phyloP scores from a whole-genome alignment of 2,329 filamentous ascomycete species.

The Aciculosporium take region DNA sequence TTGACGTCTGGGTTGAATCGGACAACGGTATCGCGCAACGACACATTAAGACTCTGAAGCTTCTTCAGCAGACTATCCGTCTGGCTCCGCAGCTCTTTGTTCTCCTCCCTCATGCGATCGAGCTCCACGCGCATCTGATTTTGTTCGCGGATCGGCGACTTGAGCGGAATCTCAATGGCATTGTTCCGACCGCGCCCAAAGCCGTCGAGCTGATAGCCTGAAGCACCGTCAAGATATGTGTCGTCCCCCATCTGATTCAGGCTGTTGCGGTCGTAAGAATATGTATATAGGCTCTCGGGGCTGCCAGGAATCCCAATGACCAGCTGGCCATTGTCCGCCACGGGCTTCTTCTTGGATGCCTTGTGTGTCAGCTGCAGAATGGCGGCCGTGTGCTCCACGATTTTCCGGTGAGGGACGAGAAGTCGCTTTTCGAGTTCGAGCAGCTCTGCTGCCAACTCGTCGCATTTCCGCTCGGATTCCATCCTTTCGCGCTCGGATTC shows the following conservation, averaged over 20 bases:
- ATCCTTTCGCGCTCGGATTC: constrained; percentile 62
- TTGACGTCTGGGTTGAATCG: constrained; percentile 44
- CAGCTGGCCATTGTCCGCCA: constrained; percentile 26
- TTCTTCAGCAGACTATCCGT: constrained; percentile 28
- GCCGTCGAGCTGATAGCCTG: constrained; percentile 56
- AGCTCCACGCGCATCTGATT: constrained; percentile 34
- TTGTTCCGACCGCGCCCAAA: constrained; percentile 34
- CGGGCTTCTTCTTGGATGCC: constrained; percentile 44
- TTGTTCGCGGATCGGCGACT: constrained; percentile 41
- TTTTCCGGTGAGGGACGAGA: constrained; percentile 57
- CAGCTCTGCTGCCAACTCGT: constrained; percentile 69
- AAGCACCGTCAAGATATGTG: constrained; percentile 62
- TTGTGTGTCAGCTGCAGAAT: constrained; percentile 85
- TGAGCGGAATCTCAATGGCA: constrained; percentile 42
- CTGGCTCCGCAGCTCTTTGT: constrained; percentile 21
- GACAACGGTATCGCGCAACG: constrained; percentile 52
- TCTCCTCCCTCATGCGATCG: constrained; percentile 33
- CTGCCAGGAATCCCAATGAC: constrained; percentile 54
- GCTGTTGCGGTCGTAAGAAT: constrained; percentile 46
- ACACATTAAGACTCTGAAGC: constrained; percentile 52
- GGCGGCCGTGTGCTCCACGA: constrained; percentile 83
- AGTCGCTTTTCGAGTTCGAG: constrained; percentile 65
- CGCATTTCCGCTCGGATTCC: constrained; percentile 65
- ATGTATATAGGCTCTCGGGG: constrained; percentile 62
- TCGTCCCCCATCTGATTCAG: constrained; percentile 39